Base-by-base conservation (phyloP, 768 basidiomycete species). In the Suillus discolor region DNA sequence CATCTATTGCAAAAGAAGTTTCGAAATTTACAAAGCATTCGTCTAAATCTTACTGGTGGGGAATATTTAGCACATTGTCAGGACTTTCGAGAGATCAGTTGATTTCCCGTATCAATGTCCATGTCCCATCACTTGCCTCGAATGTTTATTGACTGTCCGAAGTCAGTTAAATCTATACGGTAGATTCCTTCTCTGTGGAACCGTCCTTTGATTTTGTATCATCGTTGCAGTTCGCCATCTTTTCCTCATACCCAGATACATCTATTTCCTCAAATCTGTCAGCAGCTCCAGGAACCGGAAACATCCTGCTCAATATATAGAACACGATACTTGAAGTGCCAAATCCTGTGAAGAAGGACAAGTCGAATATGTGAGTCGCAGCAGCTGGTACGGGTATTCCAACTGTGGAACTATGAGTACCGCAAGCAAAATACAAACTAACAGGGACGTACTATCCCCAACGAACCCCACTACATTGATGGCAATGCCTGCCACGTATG, bases 271-370 rank as follows among this genome's bases (percentile, higher is more conserved):
- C 71, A 72, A 88, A 89, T 38, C 71, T 74, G n/a, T 71, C 66
- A 51, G 74, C 76, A 63, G 74, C 71, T 20, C 87, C 87, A 4
- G 77, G 80, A 2, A 85, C 82, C 6, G 91, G 89, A 75, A 83
- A 89, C 42, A 83, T 42, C 62, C 75, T 67, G 78, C 86, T 89
- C 55, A 88, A 81, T 23, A 77, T 13, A 69, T 77, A 83, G 75
- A 92, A 93, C 36, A 88, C 70, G 64, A 89, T 62, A 23, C 84
- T 79, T 2, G 91, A 89, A 57, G 88, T 83, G 28, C 85, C 85
- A 69, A 92, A 89, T 28, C 92, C 91, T 34, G 89, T 88, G 79
- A 92, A 90, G 83, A 92, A 93, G 8, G 89, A 88, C 81, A 92
- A 82, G 65, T 87, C 78, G 74, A 88, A 90, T 69, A 90, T 85